phyloP scores from a whole-genome alignment of 2,329 filamentous ascomycete genomes.

The Neonectria sp. region DNA sequence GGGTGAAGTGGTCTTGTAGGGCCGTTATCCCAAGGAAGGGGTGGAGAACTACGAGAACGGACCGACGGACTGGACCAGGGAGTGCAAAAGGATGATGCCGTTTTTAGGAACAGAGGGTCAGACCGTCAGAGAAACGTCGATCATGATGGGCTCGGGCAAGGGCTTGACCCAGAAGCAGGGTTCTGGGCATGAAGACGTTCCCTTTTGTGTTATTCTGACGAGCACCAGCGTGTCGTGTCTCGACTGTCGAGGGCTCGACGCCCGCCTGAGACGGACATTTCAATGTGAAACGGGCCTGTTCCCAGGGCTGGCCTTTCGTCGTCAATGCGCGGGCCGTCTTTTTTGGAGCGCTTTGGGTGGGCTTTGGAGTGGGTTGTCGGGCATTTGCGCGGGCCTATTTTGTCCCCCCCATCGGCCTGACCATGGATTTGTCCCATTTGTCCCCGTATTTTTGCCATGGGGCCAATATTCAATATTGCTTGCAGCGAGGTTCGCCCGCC shows the following conservation, averaged over 20 bases:
- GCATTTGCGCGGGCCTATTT: slow-evolving; percentile 28
- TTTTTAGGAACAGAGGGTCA: slow-evolving; percentile 39
- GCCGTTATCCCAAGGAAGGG: slow-evolving; percentile 38
- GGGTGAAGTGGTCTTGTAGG: slow-evolving; percentile 43
- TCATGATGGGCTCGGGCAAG: slow-evolving; percentile 20
- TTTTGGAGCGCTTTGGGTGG: slow-evolving; percentile 6
- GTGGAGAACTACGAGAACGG: slow-evolving; percentile 10
- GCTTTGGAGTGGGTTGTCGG: slow-evolving; percentile 19
- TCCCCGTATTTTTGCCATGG: not conserved
- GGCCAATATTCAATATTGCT: not conserved
- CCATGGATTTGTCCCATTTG: not conserved
- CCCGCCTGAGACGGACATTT: slow-evolving; percentile 45
- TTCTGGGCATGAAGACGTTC: slow-evolving; percentile 31
- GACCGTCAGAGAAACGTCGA: slow-evolving; percentile 34
- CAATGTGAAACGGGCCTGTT: slow-evolving; percentile 45
- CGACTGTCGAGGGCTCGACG: slow-evolving; percentile 23
- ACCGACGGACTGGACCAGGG: slow-evolving; percentile 10
- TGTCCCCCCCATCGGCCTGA: not conserved
- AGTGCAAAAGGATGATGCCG: slow-evolving; percentile 25
- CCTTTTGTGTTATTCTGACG: slow-evolving; percentile 18
- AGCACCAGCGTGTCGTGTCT: slow-evolving; percentile 42
- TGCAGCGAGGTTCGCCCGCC: not conserved
- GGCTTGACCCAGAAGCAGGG: slow-evolving; percentile 5
- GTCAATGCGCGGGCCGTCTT: slow-evolving; percentile 38
- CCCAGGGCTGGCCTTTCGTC: slow-evolving; percentile 26